phyloP scores from a whole-genome alignment of 192 early-diverging fungal species.

The Entomortierella parvispora region DNA sequence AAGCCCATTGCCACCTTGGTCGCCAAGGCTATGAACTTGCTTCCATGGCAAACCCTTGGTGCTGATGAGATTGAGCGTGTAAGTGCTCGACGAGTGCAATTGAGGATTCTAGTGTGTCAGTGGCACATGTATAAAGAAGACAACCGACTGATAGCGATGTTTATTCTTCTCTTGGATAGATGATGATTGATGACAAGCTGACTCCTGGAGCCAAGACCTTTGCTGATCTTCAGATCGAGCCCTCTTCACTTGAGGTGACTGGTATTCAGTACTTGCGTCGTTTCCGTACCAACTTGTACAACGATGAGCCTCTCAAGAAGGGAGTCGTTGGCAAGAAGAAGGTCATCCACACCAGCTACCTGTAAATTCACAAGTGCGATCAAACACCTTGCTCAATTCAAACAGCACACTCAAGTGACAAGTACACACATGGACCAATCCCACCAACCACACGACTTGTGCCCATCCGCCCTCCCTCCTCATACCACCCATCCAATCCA shows the following conservation, averaged over 20 bases:
- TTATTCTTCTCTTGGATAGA: constrained; percentile 4
- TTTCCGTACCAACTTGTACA: constrained; percentile 77
- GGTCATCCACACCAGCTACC: constrained; percentile 53
- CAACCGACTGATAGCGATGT: too few species aligned
- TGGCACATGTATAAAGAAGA: too few species aligned
- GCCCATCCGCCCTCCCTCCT: not conserved
- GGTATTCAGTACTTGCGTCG: constrained; percentile 86
- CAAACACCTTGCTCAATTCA: too few species aligned
- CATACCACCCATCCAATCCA: too few species aligned
- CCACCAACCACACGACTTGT: too few species aligned
- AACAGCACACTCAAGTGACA: too few species aligned
- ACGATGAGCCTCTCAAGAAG: constrained; percentile 66
- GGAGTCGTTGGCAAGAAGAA: constrained; percentile 59
- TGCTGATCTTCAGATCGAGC: constrained; percentile 86
- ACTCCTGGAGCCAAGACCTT: constrained; percentile 82
- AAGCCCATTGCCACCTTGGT: constrained; percentile 75
- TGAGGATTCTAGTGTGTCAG: constrained; percentile 39
- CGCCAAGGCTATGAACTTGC: constrained; percentile 69
- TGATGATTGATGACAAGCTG: constrained; percentile 78
- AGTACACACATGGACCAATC: not conserved
- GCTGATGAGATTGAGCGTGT: constrained; percentile 90
- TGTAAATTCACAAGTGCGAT: constrained; percentile 47
- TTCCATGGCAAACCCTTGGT: constrained; percentile 81
- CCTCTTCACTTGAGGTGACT: constrained; percentile 80
- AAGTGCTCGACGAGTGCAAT: constrained; percentile 24